Conservation (phyloP, 768 basidiomycete species). For the Tulasnella sp. region DNA sequence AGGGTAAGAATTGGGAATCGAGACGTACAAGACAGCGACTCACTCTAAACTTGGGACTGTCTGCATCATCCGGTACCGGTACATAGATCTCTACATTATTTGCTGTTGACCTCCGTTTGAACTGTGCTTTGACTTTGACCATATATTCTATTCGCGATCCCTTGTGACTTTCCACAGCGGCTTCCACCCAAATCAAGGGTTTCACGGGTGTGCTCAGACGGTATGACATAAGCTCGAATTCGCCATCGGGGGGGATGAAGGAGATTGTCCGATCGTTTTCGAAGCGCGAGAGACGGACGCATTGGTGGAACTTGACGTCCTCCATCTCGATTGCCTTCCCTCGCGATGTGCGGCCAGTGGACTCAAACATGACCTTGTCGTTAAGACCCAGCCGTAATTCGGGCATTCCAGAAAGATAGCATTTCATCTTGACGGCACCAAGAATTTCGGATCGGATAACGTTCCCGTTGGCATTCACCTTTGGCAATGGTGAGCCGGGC, state of each 20-base stretch:
- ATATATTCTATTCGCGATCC: slow-evolving; percentile 40
- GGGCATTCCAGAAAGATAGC: slow-evolving; percentile 99
- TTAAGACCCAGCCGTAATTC: slow-evolving; percentile 90
- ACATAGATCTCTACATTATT: slow-evolving; percentile 99
- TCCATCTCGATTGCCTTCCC: slow-evolving; percentile 99
- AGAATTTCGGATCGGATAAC: slow-evolving; percentile 96
- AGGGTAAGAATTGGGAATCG: background rate
- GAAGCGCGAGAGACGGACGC: slow-evolving; percentile 90
- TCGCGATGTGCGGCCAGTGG: slow-evolving; percentile 82
- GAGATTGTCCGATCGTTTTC: slow-evolving; percentile 98
- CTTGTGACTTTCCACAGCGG: slow-evolving; percentile 84
- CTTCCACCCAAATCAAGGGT: slow-evolving; percentile 95
- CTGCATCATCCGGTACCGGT: slow-evolving; percentile 97
- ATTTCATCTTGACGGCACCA: slow-evolving; percentile 99
- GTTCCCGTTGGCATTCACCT: slow-evolving; percentile 96
- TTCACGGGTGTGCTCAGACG: slow-evolving; percentile 78
- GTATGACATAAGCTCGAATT: slow-evolving; percentile 97
- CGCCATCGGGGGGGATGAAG: slow-evolving; percentile 97
- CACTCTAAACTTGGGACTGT: slow-evolving; percentile 93
- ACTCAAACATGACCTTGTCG: slow-evolving; percentile 99
- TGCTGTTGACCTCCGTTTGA: slow-evolving; percentile 90
- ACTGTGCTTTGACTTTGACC: slow-evolving; percentile 64
- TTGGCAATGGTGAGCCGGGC: background rate
- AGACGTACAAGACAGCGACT: slow-evolving; percentile 22
- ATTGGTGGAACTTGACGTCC: slow-evolving; percentile 99